Conservation (phyloP, 2,329 filamentous ascomycete species). For the Escovopsis sp. region DNA sequence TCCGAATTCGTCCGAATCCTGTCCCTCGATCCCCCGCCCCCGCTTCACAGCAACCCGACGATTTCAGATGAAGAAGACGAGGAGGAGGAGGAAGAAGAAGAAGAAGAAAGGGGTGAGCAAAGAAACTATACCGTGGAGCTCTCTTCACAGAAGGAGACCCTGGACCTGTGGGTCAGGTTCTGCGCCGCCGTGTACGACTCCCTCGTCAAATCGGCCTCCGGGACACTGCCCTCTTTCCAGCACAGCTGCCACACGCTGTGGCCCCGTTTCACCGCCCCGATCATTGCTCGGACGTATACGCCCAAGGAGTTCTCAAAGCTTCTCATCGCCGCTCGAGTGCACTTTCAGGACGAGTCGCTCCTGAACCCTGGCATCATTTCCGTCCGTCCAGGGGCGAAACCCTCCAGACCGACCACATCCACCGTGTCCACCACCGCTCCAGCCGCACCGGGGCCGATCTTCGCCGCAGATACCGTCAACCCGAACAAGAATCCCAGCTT, state of each 20-base stretch:
- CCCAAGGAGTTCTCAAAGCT: constrained; percentile 75
- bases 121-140: not conserved
- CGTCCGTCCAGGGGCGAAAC: constrained; percentile 4
- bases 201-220: constrained; percentile 62
- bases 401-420: too few species aligned
- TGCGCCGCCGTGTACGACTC: constrained; percentile 76
- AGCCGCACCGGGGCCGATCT: not conserved
- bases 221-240: constrained; percentile 61
- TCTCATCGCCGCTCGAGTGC: constrained; percentile 51
- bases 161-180: constrained; percentile 67
- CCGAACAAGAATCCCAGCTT: too few species aligned
- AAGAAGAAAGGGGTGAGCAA: constrained; percentile 6
- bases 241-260: constrained; percentile 62
- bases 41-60: constrained; percentile 25
- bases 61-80: too few species aligned
- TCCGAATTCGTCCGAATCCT: constrained; percentile 67
- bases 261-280: constrained; percentile 69
- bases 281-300: constrained; percentile 56
- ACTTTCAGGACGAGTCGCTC: constrained; percentile 60
- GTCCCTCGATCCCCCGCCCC: constrained; percentile 31
- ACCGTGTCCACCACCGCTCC: too few species aligned
- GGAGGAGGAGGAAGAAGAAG: too few species aligned
- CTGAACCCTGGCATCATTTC: constrained; percentile 50
- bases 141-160: constrained; percentile 34
- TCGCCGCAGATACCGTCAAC: too few species aligned